Evolutionary conservation across 768 basidiomycete genomes (phyloP).

Genomic region (Lentinula guzmanii): DNA sequence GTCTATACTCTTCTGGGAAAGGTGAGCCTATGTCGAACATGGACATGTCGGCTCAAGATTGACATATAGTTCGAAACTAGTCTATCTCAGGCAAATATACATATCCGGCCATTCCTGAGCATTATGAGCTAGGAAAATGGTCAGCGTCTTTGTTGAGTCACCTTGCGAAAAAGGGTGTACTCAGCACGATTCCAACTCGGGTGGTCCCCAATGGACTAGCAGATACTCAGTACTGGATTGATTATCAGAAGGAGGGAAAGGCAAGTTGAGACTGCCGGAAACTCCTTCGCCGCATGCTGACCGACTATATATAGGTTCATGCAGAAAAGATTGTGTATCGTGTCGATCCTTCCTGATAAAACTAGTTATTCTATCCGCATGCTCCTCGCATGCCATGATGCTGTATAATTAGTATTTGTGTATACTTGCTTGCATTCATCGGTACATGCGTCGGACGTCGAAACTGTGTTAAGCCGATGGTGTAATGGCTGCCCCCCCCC

Average conservation of each 20-base stretch:
- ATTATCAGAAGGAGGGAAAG: slow-evolving; percentile 16
- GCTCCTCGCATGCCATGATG: no score
- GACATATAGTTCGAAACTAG: neutral
- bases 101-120: slow-evolving; percentile 7
- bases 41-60: neutral
- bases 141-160: slow-evolving; percentile 5
- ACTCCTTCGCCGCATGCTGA: neutral
- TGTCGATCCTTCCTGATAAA: no score
- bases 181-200: slow-evolving; percentile 11
- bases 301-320: slow-evolving; percentile 7
- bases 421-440: no score
- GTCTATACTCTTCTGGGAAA: slow-evolving; percentile 15
- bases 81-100: slow-evolving; percentile 6
- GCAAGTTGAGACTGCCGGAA: neutral
- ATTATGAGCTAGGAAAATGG: slow-evolving; percentile 12
- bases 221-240: slow-evolving; percentile 12
- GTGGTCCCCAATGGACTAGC: slow-evolving; percentile 12
- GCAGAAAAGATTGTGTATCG: slow-evolving; percentile 39
- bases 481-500: no score
- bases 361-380: no score
- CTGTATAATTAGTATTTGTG: no score
- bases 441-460: no score
- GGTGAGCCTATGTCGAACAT: neutral
- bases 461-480: no score
- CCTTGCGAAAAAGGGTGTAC: slow-evolving; percentile 7